A percentile compares a stretch with the other conserved stretches of the same genome.
These are phyloP conservation scores for Dipteronia dyeriana DNA, from an alignment of 345 rosid genomes.

Conservation along the genomic window DNA sequence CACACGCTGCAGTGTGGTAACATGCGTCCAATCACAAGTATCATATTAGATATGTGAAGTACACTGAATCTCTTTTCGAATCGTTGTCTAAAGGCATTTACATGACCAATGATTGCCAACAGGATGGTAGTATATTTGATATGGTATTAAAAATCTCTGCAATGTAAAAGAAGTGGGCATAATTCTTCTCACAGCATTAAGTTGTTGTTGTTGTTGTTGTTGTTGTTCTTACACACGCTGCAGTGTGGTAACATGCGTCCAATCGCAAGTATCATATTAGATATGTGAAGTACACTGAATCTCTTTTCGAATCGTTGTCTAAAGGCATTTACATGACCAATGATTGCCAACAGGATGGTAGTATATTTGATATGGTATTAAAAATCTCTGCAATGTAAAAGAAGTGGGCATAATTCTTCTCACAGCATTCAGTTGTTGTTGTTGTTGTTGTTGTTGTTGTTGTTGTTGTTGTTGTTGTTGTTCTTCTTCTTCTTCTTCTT, in stretches of 20 bases:
- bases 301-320: conserved; percentile 94
- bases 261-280: conserved; percentile 83
- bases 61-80: conserved; percentile 94
- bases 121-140: conserved; percentile 70
- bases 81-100: conserved; percentile 80
- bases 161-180: conserved; percentile 64
- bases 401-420: conserved; percentile 69
- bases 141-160: conserved; percentile 90
- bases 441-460: too few relatives aligned
- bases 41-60: conserved; percentile 87
- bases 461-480: too few relatives aligned
- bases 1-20: conserved; percentile 71
- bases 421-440: conserved; percentile 76
- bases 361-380: conserved; percentile 79
- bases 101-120: conserved; percentile 79
- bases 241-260: conserved; percentile 89
- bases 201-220: conserved; percentile 65
- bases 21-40: conserved; percentile 92
- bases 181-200: conserved; percentile 91
- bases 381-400: conserved; percentile 87
- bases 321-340: conserved; percentile 80
- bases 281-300: conserved; percentile 84
- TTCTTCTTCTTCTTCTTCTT: too few relatives aligned
- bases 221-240: conserved; percentile 77
- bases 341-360: conserved; percentile 71